phyloP scores from a whole-genome alignment of 768 basidiomycete genomes.

The Daedalea quercina region DNA sequence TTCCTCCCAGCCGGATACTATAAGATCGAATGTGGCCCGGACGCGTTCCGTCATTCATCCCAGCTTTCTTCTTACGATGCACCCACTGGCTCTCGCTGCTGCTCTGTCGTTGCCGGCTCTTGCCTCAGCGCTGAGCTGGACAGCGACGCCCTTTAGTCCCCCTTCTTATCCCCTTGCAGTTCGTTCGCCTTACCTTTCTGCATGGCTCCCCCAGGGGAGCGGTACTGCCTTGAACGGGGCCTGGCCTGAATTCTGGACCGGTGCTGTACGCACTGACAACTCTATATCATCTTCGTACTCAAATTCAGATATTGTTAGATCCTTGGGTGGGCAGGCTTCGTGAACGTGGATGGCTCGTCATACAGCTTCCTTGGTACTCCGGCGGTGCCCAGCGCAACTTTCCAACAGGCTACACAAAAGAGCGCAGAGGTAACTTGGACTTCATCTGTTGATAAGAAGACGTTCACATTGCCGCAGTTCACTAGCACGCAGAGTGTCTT shows the following conservation, averaged over 20 bases:
- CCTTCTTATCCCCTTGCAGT: conserved; percentile 60
- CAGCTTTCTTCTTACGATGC: background rate
- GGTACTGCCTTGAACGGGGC: conserved; percentile 33
- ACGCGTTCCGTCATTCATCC: background rate
- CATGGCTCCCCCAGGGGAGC: conserved; percentile 47
- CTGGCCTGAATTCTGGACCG: conserved; percentile 69
- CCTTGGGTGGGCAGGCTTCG: conserved; percentile 59
- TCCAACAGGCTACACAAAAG: conserved; percentile 48
- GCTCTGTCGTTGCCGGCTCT: background rate
- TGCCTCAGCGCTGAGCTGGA: conserved; percentile 5
- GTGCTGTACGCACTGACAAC: conserved; percentile 30
- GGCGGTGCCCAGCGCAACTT: conserved; percentile 36
- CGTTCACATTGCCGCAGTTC: conserved; percentile 35
- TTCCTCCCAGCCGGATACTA: too few relatives aligned
- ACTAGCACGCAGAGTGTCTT: conserved; percentile 65
- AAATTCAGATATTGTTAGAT: conserved; percentile 27
- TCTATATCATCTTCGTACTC: background rate
- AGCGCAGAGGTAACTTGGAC: conserved; percentile 35
- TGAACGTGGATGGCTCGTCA: conserved; percentile 48
- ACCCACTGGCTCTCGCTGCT: background rate
- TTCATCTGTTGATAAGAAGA: background rate
- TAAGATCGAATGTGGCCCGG: background rate
- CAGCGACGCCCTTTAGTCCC: conserved; percentile 33
- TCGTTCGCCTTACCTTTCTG: conserved; percentile 56
- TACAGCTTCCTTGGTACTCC: conserved; percentile 54